These are phyloP conservation scores for Sisymbrium altissimum DNA, from an alignment of 345 rosid species.

Conservation along the genomic window DNA sequence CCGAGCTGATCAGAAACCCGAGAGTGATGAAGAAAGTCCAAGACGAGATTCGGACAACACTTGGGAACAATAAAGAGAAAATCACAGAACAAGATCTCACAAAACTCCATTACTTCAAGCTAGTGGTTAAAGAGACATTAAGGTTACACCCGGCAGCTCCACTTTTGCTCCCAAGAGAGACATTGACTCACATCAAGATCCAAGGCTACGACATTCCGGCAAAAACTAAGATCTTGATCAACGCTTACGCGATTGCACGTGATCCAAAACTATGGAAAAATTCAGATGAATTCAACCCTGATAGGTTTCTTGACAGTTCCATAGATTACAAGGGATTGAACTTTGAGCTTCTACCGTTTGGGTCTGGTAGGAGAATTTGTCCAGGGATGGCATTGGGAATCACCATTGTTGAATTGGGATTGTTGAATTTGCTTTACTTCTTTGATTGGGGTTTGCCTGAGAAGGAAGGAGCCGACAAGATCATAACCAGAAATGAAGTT, in stretches of 20 bases:
- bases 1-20: conserved; percentile 33
- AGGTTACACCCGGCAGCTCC: conserved; percentile 55
- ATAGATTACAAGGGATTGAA: conserved; percentile 11
- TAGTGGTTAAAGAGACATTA: conserved; percentile 47
- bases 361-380: conserved; percentile 24
- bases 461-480: neutral
- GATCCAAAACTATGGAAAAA: conserved; percentile 41
- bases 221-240: conserved; percentile 35
- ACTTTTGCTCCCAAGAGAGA: conserved; percentile 43
- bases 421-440: conserved; percentile 21
- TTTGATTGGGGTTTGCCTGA: conserved; percentile 10
- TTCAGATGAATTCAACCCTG: conserved; percentile 23
- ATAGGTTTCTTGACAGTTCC: conserved; percentile 2
- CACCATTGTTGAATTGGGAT: neutral
- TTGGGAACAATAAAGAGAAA: conserved; percentile 23
- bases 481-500: neutral
- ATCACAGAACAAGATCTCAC: conserved; percentile 37
- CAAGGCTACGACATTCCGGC: conserved; percentile 38
- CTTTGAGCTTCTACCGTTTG: conserved; percentile 28
- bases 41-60: conserved; percentile 31
- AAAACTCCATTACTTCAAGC: conserved; percentile 38
- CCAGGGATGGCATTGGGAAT: conserved; percentile 20
- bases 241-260: conserved; percentile 48
- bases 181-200: conserved; percentile 34
- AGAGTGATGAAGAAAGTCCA: conserved; percentile 42